Base-by-base conservation (phyloP, 306 rosid species). In the Malus orientalis region DNA sequence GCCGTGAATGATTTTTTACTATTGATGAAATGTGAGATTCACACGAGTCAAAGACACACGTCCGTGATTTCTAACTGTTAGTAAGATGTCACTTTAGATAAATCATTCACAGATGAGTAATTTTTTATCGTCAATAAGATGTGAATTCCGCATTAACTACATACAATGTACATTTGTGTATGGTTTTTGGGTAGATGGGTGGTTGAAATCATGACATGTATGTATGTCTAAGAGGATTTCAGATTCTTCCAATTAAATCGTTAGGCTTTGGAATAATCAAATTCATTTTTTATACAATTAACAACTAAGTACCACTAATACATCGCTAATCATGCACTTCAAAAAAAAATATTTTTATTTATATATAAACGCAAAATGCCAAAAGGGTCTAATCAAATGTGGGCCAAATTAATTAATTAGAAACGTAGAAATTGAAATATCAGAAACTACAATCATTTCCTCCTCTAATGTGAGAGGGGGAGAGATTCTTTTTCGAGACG, bases 241-340 rank as follows among this genome's bases (percentile, higher is more conserved):
- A 76, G 73, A 40, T 73, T 80, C 76, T 67, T 38, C 70, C 69
- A 54, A 51, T 51, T 60, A 4, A 23, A 62, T 49, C 12, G 19
- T 40, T 47, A 63, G 71, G 32, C 29, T 42, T 80, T 44, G 79
- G 70, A 76, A 76, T 77, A 80, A 80, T 60, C 71, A 59, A 59
- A n/a, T 36, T 42, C 36, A 36, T 16, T 47, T 20, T 13, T 55
- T 74, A 33, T 42, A 45, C 25, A 19, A 83, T 55, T 83, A 49
- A 19, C 57, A 66, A 75, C 74, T 33, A 62, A 65, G 55, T 58
- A 36, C 51, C 60, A 38, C 67, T 22, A 20, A 57, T 55, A 23
- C 51, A 14, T 33, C 14, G 67, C 49, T 40, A 82, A 75, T 70
- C 67, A 38, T 51, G 36, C 53, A 33, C 11, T 25, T 61, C 15